A percentile compares a stretch with the other conserved stretches of the same genome.
These are phyloP conservation scores for Sedum album DNA, from an alignment of 164 flowering plant genomes.

Conservation along the genomic window DNA sequence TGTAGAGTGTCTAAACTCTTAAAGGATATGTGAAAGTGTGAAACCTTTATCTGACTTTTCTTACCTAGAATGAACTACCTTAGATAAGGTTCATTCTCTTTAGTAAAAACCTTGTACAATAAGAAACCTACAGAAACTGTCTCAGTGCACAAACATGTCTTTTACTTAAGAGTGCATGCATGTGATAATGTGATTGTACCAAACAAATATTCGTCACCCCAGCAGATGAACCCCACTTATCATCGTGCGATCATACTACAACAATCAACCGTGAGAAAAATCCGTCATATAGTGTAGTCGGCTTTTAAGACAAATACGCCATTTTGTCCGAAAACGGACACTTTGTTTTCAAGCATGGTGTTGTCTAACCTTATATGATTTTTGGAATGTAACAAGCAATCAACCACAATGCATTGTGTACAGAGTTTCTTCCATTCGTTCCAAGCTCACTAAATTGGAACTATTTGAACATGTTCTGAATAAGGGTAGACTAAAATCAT, in stretches of 20 bases:
- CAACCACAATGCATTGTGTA: too few species aligned
- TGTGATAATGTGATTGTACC: not conserved
- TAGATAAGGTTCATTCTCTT: too few species aligned
- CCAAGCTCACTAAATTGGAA: too few species aligned
- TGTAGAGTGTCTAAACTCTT: too few species aligned
- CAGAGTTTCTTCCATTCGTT: too few species aligned
- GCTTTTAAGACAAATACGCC: not conserved
- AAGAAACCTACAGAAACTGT: not conserved
- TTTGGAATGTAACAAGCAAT: too few species aligned
- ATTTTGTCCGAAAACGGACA: constrained; percentile 1
- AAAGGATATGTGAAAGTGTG: too few species aligned
- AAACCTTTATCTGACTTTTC: not conserved
- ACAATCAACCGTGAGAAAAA: not conserved
- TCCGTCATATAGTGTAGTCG: not conserved
- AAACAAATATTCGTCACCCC: not conserved
- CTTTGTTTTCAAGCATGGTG: too few species aligned
- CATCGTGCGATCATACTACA: not conserved
- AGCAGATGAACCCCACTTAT: not conserved
- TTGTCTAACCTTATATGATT: too few species aligned
- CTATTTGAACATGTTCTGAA: too few species aligned
- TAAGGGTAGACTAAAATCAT: too few species aligned
- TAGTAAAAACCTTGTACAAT: too few species aligned
- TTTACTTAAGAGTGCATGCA: not conserved
- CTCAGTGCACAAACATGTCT: not conserved
- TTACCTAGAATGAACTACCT: not conserved